Evolutionary conservation across 208 protist genomes (phyloP), one percentile per base, ranked within the genome.

Genomic region (Vickermania spadyakhi): DNA sequence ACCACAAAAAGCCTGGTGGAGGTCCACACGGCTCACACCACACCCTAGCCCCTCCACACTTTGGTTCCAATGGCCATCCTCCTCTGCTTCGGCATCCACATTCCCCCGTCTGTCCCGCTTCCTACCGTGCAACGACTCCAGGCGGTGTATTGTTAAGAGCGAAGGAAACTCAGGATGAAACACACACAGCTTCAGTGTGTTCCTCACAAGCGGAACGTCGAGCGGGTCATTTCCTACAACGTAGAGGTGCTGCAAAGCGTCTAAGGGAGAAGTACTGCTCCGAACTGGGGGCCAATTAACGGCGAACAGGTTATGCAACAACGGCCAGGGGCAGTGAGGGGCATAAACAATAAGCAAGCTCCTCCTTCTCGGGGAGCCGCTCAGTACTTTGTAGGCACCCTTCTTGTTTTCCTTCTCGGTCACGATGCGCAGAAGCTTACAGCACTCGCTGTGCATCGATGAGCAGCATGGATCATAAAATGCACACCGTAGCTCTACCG

Each of bases 301-400:
- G 29, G 69, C 67, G 42, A 85, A 64, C 23, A 72, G 28, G 62
- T 89, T 89, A 56, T 79, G 75, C n/a, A 85, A 55, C 41, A 89
- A 52, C 26, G 62, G 53, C 82, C 82, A 89, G 3, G 82, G 82
- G 42, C 73, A 76, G 66, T 84, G 78, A 2, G 77, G 82, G 52
- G 83, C 73, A 58, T 80, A 89, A 13, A 79, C 67, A n/a, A 85
- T 62, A 21, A 80, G 58, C 5, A 84, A 21, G 14, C 71, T 58
- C n/a, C n/a, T n/a, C n/a, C n/a, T n/a, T n/a, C n/a, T n/a, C 11
- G 53, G 14, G 7, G 28, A 2, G 14, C 42, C 56, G 31, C 42
- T 60, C 54, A 85, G 85, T 1, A 62, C 70, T 18, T 73, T 78
- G 21, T 73, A 66, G 36, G 36, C 36, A 45, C 36, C 36, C 36